These are phyloP conservation scores for Lablab purpureus DNA, from an alignment of 306 rosid genomes.

Conservation along the genomic window DNA sequence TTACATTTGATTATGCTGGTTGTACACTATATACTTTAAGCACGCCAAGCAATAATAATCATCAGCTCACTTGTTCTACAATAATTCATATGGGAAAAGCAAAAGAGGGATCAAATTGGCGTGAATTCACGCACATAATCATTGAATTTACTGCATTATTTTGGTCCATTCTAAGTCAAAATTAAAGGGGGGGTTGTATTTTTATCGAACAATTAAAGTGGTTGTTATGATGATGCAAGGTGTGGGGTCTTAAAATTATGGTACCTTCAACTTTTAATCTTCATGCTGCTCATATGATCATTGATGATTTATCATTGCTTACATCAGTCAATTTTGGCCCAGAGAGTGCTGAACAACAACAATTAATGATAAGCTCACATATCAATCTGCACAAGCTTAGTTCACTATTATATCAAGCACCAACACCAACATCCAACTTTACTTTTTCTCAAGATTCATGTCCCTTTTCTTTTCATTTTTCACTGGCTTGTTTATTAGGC, in stretches of 20 bases:
- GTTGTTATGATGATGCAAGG: conserved; percentile 56
- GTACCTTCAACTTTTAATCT: conserved; percentile 50
- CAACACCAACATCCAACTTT: conserved; percentile 49
- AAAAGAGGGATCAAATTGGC: conserved; percentile 49
- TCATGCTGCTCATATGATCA: conserved; percentile 58
- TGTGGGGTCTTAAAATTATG: conserved; percentile 53
- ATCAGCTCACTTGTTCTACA: conserved; percentile 41
- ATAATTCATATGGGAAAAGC: conserved; percentile 51
- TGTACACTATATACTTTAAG: conserved; percentile 38
- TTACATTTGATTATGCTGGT: background rate
- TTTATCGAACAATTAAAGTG: conserved; percentile 50
- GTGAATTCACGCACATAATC: conserved; percentile 52
- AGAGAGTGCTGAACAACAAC: conserved; percentile 53
- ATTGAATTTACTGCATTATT: conserved; percentile 36
- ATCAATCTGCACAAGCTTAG: conserved; percentile 15
- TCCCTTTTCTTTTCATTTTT: conserved; percentile 18
- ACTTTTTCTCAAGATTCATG: conserved; percentile 43
- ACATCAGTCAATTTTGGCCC: conserved; percentile 49
- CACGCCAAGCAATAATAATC: conserved; percentile 56
- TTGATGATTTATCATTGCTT: conserved; percentile 48
- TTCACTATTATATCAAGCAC: conserved; percentile 37
- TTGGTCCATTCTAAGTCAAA: conserved; percentile 51
- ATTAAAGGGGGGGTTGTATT: conserved; percentile 39
- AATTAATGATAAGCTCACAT: conserved; percentile 49
- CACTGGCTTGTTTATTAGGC: conserved; percentile 11